Evolutionary conservation across 2,329 filamentous ascomycete species (phyloP).

Genomic region (Sporothrix variecibatus): DNA sequence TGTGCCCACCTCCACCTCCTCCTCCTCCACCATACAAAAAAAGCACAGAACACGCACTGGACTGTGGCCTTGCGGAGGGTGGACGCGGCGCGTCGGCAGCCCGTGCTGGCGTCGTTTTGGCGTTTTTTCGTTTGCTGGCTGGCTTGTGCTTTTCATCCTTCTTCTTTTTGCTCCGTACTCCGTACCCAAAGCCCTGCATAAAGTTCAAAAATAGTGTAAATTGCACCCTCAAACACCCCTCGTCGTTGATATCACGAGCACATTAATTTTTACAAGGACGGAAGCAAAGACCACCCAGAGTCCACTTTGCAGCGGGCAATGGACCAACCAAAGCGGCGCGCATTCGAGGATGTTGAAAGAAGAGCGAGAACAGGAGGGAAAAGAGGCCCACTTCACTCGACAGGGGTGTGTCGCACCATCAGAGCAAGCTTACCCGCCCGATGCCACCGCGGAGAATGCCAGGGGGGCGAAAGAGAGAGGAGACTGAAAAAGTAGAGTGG

Average conservation of each 20-base stretch:
- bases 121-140: not conserved
- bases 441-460: slow-evolving; percentile 22
- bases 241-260: not conserved
- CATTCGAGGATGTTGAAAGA: not conserved
- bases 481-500: not conserved
- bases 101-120: not conserved
- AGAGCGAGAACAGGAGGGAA: not conserved
- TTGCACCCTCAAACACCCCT: not conserved
- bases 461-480: not conserved
- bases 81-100: slow-evolving; percentile 6
- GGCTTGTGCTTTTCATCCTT: not conserved
- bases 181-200: not conserved
- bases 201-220: not conserved
- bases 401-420: slow-evolving; percentile 29
- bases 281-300: not conserved
- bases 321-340: slow-evolving; percentile 1
- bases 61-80: not conserved
- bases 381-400: not conserved
- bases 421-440: slow-evolving; percentile 11
- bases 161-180: too few relatives aligned
- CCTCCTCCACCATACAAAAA: not conserved
- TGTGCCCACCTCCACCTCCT: not conserved
- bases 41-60: slow-evolving; percentile 4
- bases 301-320: not conserved
- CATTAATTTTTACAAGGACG: not conserved